Percentiles rank a stretch among this genome's conserved stretches.
phyloP scores from a whole-genome alignment of 2,329 filamentous ascomycete species.

The Macrophomina phaseolina region DNA sequence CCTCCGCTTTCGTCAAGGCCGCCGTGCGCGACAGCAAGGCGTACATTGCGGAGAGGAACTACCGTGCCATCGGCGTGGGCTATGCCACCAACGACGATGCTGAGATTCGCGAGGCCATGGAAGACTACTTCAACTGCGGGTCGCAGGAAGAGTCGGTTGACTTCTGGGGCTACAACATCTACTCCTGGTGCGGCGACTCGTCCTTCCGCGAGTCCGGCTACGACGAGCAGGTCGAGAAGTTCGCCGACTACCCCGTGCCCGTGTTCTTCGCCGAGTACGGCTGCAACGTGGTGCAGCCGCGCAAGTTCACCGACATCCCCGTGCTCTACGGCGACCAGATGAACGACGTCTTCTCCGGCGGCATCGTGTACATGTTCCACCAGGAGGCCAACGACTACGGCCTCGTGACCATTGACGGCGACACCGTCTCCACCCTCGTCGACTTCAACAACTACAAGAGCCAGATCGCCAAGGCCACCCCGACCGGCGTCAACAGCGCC shows the following conservation, averaged over 20 bases:
- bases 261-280: slow-evolving; percentile 99
- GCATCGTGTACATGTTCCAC: slow-evolving; percentile 99
- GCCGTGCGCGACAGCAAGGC: slow-evolving; percentile 95
- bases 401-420: slow-evolving; percentile 68
- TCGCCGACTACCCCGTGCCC: slow-evolving; percentile 86
- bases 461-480: slow-evolving; percentile 71
- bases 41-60: slow-evolving; percentile 82
- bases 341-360: slow-evolving; percentile 87
- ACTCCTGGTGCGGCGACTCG: slow-evolving; percentile 96
- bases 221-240: slow-evolving; percentile 81
- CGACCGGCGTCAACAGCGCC: slow-evolving; percentile 68
- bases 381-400: slow-evolving; percentile 90
- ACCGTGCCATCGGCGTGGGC: slow-evolving; percentile 83
- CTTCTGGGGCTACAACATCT: slow-evolving; percentile 99
- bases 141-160: slow-evolving; percentile 71
- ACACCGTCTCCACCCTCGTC: slow-evolving; percentile 67
- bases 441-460: slow-evolving; percentile 78
- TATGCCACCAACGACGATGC: slow-evolving; percentile 96
- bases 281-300: slow-evolving; percentile 77
- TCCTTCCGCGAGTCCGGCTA: slow-evolving; percentile 79
- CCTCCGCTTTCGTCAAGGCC: slow-evolving; percentile 95
- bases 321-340: slow-evolving; percentile 82
- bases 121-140: slow-evolving; percentile 95
- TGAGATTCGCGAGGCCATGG: slow-evolving; percentile 79
- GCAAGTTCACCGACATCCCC: slow-evolving; percentile 83